Conservation (phyloP, 2,329 filamentous ascomycete genomes). For the Rhynchosporium graminicola region DNA sequence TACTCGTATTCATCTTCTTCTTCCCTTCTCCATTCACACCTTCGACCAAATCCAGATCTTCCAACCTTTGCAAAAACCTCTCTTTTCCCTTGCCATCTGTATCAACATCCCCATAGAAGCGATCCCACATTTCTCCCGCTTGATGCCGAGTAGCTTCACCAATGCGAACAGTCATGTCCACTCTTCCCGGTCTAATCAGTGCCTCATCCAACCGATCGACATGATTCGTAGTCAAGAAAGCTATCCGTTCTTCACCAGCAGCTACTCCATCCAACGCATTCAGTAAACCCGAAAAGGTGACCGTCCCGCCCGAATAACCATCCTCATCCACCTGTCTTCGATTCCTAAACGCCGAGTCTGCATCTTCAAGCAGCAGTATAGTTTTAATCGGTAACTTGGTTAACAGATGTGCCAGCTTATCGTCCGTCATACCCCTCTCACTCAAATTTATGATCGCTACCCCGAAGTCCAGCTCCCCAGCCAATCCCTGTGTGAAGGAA, state of each 20-base stretch:
- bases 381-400: constrained; percentile 53
- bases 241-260: constrained; percentile 88
- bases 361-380: constrained; percentile 58
- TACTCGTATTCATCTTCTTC: constrained; percentile 61
- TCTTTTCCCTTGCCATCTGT: constrained; percentile 59
- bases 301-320: constrained; percentile 38
- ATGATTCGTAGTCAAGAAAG: constrained; percentile 95
- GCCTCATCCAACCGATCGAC: constrained; percentile 84
- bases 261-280: constrained; percentile 90
- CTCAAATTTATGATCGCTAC: constrained; percentile 55
- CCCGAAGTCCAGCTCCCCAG: constrained; percentile 61
- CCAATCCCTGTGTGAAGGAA: constrained; percentile 93
- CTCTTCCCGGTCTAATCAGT: constrained; percentile 83
- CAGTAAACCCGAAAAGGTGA: constrained; percentile 85
- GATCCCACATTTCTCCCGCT: constrained; percentile 85
- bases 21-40: constrained; percentile 41
- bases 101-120: constrained; percentile 89
- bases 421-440: constrained; percentile 58
- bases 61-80: constrained; percentile 70
- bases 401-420: constrained; percentile 52
- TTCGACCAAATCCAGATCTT: constrained; percentile 69
- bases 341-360: constrained; percentile 51
- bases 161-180: constrained; percentile 90
- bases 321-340: constrained; percentile 59
- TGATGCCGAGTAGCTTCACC: constrained; percentile 86